Conservation (phyloP, 257 asterid genomes). For the Solanum acaule region DNA sequence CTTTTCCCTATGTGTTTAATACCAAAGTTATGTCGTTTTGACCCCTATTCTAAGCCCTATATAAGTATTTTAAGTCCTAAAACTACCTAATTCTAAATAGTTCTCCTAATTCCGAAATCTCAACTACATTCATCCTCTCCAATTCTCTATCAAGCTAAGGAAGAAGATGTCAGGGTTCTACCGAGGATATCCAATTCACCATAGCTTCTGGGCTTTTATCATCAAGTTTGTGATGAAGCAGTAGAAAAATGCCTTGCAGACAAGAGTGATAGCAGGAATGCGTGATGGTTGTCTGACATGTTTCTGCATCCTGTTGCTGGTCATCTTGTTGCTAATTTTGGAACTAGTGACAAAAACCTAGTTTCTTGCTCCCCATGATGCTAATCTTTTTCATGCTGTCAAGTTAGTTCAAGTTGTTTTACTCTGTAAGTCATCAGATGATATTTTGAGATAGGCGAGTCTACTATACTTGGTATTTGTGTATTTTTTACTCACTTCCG, state of each 20-base stretch:
- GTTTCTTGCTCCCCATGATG: not conserved
- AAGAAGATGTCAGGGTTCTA: no score
- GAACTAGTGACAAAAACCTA: not conserved
- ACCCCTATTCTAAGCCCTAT: no score
- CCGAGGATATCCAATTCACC: no score
- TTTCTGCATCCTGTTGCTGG: not conserved
- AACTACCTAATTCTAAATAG: no score
- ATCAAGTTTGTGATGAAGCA: constrained; percentile 58
- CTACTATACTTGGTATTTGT: not conserved
- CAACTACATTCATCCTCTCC: no score
- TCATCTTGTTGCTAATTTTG: not conserved
- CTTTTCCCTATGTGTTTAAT: no score
- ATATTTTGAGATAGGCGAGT: not conserved
- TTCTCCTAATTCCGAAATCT: no score
- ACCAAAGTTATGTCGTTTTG: no score
- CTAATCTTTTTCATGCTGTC: not conserved
- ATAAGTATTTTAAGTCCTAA: no score
- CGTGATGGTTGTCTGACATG: constrained; percentile 4
- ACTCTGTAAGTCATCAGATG: not conserved
- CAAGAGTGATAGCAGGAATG: constrained; percentile 17
- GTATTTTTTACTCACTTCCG: not conserved
- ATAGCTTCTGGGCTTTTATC: no score
- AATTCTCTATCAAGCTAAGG: no score
- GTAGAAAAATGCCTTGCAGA: constrained; percentile 42
- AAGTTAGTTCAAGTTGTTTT: not conserved